A percentile compares a stretch with the other conserved stretches of the same genome.
Evolutionary conservation across 371 early-diverging fungal genomes (phyloP).

Genomic region (Rhizomucor pusillus): DNA sequence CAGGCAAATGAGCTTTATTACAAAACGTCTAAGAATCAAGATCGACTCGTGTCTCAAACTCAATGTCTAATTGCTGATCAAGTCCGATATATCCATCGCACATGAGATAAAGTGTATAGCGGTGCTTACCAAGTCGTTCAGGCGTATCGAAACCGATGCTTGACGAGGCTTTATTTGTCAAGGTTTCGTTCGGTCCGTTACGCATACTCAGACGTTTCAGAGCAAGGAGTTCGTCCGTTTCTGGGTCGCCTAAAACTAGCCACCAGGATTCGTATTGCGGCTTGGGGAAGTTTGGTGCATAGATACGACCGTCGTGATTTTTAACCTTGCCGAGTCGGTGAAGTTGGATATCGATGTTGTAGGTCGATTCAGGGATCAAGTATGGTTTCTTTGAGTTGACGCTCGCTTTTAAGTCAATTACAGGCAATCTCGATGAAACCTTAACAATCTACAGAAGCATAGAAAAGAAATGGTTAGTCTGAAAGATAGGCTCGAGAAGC

Average conservation of each 20-base stretch:
- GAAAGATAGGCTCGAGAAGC: too few relatives aligned
- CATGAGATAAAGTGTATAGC: slow-evolving; percentile 58
- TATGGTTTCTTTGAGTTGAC: slow-evolving; percentile 44
- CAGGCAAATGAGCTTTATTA: too few relatives aligned
- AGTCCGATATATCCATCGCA: slow-evolving; percentile 85
- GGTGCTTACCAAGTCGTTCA: slow-evolving; percentile 58
- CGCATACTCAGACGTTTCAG: slow-evolving; percentile 77
- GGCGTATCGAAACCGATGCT: slow-evolving; percentile 64
- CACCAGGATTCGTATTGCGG: slow-evolving; percentile 92
- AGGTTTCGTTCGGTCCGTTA: slow-evolving; percentile 49
- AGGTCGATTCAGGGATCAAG: slow-evolving; percentile 44
- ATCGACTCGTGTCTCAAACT: slow-evolving; percentile 49
- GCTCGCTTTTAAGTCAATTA: slow-evolving; percentile 44
- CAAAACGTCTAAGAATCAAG: slow-evolving; percentile 17
- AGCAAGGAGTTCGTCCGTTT: slow-evolving; percentile 66
- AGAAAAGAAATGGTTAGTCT: too few relatives aligned
- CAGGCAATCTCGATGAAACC: slow-evolving; percentile 59
- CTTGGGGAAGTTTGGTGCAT: slow-evolving; percentile 84
- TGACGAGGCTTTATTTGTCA: slow-evolving; percentile 40
- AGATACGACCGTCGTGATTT: slow-evolving; percentile 60
- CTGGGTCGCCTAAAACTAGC: slow-evolving; percentile 72
- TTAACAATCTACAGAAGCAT: slow-evolving; percentile 44
- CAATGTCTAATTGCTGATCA: slow-evolving; percentile 61
- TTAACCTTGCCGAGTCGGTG: slow-evolving; percentile 26
- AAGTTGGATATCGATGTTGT: slow-evolving; percentile 49